phyloP scores from a whole-genome alignment of 257 asterid genomes.

The Petrea volubilis region DNA sequence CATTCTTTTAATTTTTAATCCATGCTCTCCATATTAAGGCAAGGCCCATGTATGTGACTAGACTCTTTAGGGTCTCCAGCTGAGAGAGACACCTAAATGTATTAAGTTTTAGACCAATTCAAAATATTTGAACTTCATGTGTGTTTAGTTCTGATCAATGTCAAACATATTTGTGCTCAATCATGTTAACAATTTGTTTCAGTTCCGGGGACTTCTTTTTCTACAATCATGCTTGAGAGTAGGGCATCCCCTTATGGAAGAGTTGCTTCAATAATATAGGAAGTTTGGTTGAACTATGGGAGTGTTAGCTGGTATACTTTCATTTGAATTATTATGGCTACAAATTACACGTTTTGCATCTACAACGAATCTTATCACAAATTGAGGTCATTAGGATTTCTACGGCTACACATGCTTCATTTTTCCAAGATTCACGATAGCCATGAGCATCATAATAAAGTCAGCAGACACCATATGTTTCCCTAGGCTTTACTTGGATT shows the following conservation, averaged over 20 bases:
- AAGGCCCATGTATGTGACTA: constrained; percentile 11
- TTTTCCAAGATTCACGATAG: not conserved
- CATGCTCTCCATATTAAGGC: not conserved
- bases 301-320: not conserved
- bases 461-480: not conserved
- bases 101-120: not conserved
- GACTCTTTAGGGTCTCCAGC: not conserved
- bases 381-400: not conserved
- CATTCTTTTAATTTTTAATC: not conserved
- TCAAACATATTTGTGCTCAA: not conserved
- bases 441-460: not conserved
- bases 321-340: not conserved
- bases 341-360: not conserved
- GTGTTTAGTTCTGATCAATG: constrained; percentile 1
- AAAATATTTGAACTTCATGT: constrained; percentile 3
- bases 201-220: too few relatives aligned
- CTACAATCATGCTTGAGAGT: not conserved
- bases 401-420: not conserved
- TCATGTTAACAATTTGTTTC: not conserved
- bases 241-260: not conserved
- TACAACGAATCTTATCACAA: not conserved
- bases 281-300: not conserved
- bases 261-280: not conserved
- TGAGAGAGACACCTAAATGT: constrained; percentile 2
- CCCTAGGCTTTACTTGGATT: not conserved